phyloP scores from a whole-genome alignment of 768 basidiomycete genomes.

The Suillus plorans region DNA sequence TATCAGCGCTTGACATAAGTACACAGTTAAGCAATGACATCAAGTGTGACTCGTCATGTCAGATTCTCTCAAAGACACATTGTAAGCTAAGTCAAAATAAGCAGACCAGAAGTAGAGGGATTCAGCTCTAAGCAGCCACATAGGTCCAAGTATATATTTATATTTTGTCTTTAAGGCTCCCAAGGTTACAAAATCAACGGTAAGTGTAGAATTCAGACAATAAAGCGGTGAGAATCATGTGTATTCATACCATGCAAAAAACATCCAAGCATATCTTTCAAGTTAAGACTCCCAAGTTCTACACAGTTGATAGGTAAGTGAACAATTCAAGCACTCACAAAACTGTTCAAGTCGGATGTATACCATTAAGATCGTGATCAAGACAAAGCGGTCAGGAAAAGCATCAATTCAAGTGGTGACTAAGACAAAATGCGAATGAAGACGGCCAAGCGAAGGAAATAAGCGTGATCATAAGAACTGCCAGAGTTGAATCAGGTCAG shows the following conservation, averaged over 20 bases:
- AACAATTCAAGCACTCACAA: neutral
- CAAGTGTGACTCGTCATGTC: neutral
- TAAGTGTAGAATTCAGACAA: neutral
- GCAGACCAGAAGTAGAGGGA: neutral
- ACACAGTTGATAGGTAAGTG: neutral
- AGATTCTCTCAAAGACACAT: neutral
- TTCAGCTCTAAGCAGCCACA: neutral
- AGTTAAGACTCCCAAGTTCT: neutral
- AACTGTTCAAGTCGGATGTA: neutral
- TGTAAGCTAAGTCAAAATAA: neutral
- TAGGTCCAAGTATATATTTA: neutral
- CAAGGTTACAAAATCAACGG: neutral
- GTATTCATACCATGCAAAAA: neutral
- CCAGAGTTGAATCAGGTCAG: neutral
- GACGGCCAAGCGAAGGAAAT: neutral
- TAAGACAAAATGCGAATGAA: neutral
- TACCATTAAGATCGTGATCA: neutral
- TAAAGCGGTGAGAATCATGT: neutral
- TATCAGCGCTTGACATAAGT: too few relatives aligned
- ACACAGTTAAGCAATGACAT: too few relatives aligned
- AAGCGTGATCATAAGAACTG: neutral
- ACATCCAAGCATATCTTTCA: neutral
- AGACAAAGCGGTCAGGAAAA: neutral
- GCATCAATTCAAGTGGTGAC: neutral
- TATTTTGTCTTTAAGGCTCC: neutral